Percentiles rank a stretch among this genome's conserved stretches.
These are phyloP conservation scores for Ophiognomonia clavigignenti-juglandacearum DNA, from an alignment of 2,329 filamentous ascomycete genomes.

Conservation along the genomic window DNA sequence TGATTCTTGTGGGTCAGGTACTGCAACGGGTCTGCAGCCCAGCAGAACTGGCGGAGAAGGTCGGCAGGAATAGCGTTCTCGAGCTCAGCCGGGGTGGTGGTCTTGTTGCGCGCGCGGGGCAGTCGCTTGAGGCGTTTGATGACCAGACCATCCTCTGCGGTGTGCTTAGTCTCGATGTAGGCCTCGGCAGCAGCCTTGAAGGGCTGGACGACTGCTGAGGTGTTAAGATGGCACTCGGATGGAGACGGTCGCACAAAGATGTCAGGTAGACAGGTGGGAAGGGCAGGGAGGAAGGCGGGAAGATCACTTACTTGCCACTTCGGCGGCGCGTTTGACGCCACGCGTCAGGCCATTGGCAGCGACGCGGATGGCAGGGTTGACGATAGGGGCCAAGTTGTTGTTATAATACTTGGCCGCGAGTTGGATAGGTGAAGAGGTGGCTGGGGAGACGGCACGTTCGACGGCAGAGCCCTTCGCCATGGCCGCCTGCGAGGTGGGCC, in stretches of 20 bases:
- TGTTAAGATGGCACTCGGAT: too few species aligned
- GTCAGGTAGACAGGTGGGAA: too few species aligned
- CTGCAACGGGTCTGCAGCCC: slow-evolving; percentile 9
- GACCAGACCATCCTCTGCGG: slow-evolving; percentile 12
- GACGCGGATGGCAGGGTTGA: not conserved
- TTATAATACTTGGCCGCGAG: slow-evolving; percentile 1
- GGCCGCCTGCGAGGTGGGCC: too few species aligned
- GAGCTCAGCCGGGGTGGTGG: slow-evolving; percentile 4
- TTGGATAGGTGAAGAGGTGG: not conserved
- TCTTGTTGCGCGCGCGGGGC: slow-evolving; percentile 6
- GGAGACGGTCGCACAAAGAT: too few species aligned
- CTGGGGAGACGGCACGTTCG: not conserved
- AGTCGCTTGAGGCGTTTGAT: slow-evolving; percentile 17
- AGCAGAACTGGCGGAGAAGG: slow-evolving; percentile 10
- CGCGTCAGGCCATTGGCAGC: not conserved
- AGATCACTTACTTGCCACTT: not conserved
- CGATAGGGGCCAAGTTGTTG: slow-evolving; percentile 1
- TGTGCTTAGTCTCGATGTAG: slow-evolving; percentile 9
- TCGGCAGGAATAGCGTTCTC: slow-evolving; percentile 11
- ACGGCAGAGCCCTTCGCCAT: too few species aligned
- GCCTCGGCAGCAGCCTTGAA: not conserved
- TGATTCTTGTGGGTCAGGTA: slow-evolving; percentile 8
- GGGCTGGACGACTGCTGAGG: not conserved
- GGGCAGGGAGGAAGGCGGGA: too few species aligned
- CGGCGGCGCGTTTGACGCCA: slow-evolving; percentile 1